phyloP scores from a whole-genome alignment of 2,329 filamentous ascomycete genomes.

The Esteya vermicola region DNA sequence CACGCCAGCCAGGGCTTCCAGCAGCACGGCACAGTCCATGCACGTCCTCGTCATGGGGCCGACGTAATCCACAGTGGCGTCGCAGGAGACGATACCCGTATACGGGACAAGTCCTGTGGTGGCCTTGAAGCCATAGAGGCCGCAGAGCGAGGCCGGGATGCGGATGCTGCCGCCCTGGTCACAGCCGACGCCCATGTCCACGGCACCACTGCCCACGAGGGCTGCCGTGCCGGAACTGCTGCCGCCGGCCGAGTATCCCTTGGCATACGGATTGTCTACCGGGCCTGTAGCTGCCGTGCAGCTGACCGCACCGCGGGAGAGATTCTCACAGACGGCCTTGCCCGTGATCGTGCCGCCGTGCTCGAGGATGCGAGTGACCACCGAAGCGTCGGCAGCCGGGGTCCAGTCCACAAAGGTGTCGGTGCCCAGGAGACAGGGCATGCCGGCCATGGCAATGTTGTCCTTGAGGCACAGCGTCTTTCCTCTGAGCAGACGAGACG shows the following conservation, averaged over 20 bases:
- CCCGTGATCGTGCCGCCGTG: slow-evolving; percentile 26
- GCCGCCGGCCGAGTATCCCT: slow-evolving; percentile 31
- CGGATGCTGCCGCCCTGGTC: slow-evolving; percentile 21
- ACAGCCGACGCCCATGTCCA: slow-evolving; percentile 19
- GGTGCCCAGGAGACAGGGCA: slow-evolving; percentile 29
- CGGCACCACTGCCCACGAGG: slow-evolving; percentile 22
- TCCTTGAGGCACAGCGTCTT: slow-evolving; percentile 31
- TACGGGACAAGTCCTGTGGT: slow-evolving; percentile 20
- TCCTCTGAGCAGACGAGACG: slow-evolving; percentile 19
- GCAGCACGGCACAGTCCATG: slow-evolving; percentile 16
- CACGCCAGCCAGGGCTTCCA: slow-evolving; percentile 17
- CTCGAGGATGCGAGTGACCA: slow-evolving; percentile 26
- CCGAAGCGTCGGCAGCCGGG: slow-evolving; percentile 26
- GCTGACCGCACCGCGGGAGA: slow-evolving; percentile 25
- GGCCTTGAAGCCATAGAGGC: slow-evolving; percentile 19
- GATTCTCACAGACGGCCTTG: slow-evolving; percentile 31
- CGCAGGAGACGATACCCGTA: slow-evolving; percentile 17
- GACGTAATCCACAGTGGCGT: slow-evolving; percentile 17
- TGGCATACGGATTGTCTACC: slow-evolving; percentile 30
- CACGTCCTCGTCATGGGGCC: slow-evolving; percentile 17
- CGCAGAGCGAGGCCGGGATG: slow-evolving; percentile 16
- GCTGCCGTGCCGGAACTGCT: slow-evolving; percentile 27
- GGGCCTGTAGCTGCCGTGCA: slow-evolving; percentile 28
- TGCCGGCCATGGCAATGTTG: slow-evolving; percentile 28
- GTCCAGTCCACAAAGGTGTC: slow-evolving; percentile 22